phyloP scores from a whole-genome alignment of 129 eudicot genomes.

The Apium graveolens region DNA sequence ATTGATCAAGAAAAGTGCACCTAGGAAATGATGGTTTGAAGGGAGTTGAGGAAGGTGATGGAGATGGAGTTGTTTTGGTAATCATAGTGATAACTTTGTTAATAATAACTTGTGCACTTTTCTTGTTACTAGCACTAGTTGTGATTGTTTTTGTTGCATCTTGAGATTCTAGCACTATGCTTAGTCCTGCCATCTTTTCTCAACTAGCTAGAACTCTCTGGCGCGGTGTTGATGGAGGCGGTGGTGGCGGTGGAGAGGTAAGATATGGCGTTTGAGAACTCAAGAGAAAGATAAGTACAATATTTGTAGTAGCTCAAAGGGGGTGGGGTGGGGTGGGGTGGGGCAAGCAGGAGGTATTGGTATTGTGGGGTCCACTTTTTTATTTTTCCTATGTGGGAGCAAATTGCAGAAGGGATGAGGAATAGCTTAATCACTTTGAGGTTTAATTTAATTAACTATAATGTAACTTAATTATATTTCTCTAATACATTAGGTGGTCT shows the following conservation, averaged over 20 bases:
- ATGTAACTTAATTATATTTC: no score
- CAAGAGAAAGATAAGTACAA: background rate
- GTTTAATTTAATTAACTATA: no score
- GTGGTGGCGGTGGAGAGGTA: background rate
- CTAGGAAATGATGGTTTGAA: background rate
- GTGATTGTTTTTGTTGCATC: background rate
- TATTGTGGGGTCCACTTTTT: background rate
- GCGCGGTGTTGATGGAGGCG: background rate
- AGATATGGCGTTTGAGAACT: background rate
- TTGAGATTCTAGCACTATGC: constrained; percentile 25
- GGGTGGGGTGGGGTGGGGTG: background rate
- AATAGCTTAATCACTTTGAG: no score
- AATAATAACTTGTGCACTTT: constrained; percentile 15
- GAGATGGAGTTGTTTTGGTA: background rate
- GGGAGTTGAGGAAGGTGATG: background rate
- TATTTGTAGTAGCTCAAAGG: background rate
- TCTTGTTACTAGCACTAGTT: background rate
- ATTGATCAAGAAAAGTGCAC: constrained; percentile 18
- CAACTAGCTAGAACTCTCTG: background rate
- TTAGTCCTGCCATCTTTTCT: constrained; percentile 25
- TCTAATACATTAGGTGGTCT: no score
- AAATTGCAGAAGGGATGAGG: no score
- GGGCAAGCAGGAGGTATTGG: background rate
- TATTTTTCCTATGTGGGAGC: no score
- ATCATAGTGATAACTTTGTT: constrained; percentile 10